These are phyloP conservation scores for Saitozyma sp. DNA, from an alignment of 768 basidiomycete species.

Conservation along the genomic window DNA sequence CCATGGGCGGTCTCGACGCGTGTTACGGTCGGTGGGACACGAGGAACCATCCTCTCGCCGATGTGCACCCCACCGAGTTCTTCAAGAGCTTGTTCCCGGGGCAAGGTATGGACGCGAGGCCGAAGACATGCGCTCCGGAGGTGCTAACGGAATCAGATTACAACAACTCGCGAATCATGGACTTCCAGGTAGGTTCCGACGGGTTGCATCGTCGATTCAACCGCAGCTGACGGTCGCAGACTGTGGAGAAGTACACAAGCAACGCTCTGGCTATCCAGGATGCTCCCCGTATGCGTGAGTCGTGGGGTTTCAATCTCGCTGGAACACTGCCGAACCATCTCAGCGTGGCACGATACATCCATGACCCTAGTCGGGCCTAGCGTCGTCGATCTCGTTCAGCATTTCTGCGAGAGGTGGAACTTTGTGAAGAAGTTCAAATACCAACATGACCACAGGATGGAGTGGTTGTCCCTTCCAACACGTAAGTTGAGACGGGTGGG, in stretches of 20 bases:
- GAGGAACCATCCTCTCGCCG: slow-evolving; percentile 75
- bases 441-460: slow-evolving; percentile 51
- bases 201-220: neutral
- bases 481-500: slow-evolving; percentile 26
- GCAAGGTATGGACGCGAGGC: slow-evolving; percentile 51
- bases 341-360: slow-evolving; percentile 84
- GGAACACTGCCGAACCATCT: neutral
- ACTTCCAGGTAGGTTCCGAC: slow-evolving; percentile 41
- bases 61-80: slow-evolving; percentile 87
- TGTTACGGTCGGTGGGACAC: slow-evolving; percentile 99
- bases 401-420: slow-evolving; percentile 84
- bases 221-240: slow-evolving; percentile 51
- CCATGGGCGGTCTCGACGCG: slow-evolving; percentile 81
- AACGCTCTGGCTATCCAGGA: slow-evolving; percentile 51
- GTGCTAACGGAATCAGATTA: slow-evolving; percentile 28
- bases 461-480: slow-evolving; percentile 51
- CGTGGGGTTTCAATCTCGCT: neutral
- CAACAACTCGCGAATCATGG: slow-evolving; percentile 55
- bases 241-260: slow-evolving; percentile 61
- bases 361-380: slow-evolving; percentile 61
- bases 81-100: slow-evolving; percentile 82
- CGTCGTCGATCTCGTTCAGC: slow-evolving; percentile 88
- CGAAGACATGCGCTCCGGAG: neutral
- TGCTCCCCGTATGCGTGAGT: slow-evolving; percentile 48
- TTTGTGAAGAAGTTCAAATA: slow-evolving; percentile 46